Evolutionary conservation across 768 basidiomycete genomes (phyloP).

Genomic region (Rhodosporidiobolus odoratus): DNA sequence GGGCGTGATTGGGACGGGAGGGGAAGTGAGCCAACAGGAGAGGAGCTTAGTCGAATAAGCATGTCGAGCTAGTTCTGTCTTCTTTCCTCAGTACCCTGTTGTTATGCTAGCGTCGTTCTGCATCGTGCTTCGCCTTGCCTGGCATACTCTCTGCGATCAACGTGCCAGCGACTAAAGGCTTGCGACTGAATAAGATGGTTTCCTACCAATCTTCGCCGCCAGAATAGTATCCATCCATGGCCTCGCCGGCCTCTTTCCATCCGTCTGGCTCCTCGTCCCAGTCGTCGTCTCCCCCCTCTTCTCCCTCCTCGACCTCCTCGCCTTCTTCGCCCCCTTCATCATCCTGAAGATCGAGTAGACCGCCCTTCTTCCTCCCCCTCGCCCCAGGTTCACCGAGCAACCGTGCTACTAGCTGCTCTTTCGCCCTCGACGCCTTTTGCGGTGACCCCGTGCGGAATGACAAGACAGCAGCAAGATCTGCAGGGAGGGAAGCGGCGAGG

Average conservation of each 20-base stretch:
- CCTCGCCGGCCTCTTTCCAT: constrained; percentile 31
- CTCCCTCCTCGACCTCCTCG: background rate
- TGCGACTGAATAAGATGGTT: no score
- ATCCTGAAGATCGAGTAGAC: constrained; percentile 22
- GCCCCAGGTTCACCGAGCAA: constrained; percentile 14
- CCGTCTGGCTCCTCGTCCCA: constrained; percentile 36
- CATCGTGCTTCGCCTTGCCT: no score
- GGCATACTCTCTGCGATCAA: no score
- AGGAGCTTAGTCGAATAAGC: constrained; percentile 10
- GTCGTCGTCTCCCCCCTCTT: constrained; percentile 30
- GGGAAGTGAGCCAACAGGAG: constrained; percentile 7
- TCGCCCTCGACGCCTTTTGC: constrained; percentile 7
- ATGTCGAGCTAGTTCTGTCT: background rate
- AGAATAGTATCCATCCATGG: constrained; percentile 36
- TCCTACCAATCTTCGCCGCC: background rate
- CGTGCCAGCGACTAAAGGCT: background rate
- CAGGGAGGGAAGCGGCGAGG: constrained; percentile 11
- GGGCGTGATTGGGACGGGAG: background rate
- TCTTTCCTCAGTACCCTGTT: background rate
- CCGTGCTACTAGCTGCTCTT: constrained; percentile 20
- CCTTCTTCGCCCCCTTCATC: constrained; percentile 3
- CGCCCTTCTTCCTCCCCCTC: background rate
- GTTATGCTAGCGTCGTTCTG: background rate
- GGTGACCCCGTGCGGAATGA: constrained; percentile 25
- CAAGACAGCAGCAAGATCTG: constrained; percentile 30